Evolutionary conservation across 805 yeast genomes (phyloP), one percentile per base, ranked within the genome.

Genomic region (Ogataea chonburiensis): DNA sequence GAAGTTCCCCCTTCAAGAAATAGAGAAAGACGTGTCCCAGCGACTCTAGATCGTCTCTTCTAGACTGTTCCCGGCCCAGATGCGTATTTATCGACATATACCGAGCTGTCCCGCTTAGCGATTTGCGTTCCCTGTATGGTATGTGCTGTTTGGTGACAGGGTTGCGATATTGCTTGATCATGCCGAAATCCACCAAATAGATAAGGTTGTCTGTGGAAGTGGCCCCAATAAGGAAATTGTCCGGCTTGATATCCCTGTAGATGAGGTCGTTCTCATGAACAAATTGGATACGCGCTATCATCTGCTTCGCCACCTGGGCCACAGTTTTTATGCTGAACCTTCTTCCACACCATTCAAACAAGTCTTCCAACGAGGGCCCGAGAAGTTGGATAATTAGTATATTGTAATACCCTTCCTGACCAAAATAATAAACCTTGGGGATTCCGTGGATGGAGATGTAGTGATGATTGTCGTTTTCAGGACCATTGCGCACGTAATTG

Each of bases 81-180:
- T 84, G 94, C n/a, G 94, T 84, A 62, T 84, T 84, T 42, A 84
- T 84, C 8, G 91, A 82, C 94, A 84, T 84, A 60, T 84, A 84
- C 54, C 94, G 73, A 8, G 93, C 93, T 2, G 94, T 84, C 14
- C 94, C 94, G 60, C 86, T 78, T 52, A 84, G 66, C 3, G 91
- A 80, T 56, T 84, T 84, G 50, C 81, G 70, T 59, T 84, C 94
- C 49, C 89, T 71, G 58, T 84, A 84, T 8, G 93, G 93, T 40
- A 84, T 84, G 61, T 84, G 94, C 47, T 76, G 83, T 52, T 81
- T 81, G 0, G 91, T 79, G 50, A 78, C 71, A 20, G 91, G 89
- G 53, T 85, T 89, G 52, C 93, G 67, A 56, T 78, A 84, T 55
- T 84, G 89, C 56, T 84, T 84, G 12, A 89, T 89, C 94, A 84